Percentiles rank a stretch among this genome's conserved stretches.
Conservation (phyloP, 768 basidiomycete genomes). For the Holtermannia corniformis region DNA sequence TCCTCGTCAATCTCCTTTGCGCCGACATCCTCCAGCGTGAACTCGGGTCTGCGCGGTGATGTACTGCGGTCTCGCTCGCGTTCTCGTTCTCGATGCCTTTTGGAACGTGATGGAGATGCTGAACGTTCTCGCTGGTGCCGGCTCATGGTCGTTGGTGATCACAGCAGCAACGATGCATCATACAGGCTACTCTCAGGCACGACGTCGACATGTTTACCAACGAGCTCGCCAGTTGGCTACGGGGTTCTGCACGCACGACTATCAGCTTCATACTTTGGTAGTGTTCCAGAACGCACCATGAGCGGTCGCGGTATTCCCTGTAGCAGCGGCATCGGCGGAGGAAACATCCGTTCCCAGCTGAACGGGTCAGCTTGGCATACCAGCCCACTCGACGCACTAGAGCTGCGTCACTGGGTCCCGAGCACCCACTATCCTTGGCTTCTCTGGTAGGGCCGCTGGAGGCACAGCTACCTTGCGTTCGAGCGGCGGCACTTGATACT, state of each 20-base stretch:
- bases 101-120: neutral
- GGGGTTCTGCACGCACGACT: no score
- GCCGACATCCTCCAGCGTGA: slow-evolving; percentile 46
- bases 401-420: slow-evolving; percentile 8
- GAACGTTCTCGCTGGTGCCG: no score
- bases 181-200: neutral
- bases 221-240: neutral
- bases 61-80: neutral
- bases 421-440: slow-evolving; percentile 8
- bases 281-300: neutral
- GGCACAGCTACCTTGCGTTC: neutral
- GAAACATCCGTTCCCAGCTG: slow-evolving; percentile 3
- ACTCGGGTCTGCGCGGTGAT: slow-evolving; percentile 17
- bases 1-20: slow-evolving; percentile 59
- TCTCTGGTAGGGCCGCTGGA: neutral
- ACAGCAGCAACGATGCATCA: neutral
- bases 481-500: no score
- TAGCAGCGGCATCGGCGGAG: neutral
- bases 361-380: neutral
- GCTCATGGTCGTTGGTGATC: no score
- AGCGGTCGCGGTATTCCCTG: neutral
- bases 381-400: slow-evolving; percentile 7
- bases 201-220: neutral
- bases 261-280: neutral
- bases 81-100: slow-evolving; percentile 8